Base-by-base conservation (phyloP, 345 rosid genomes). In the Lenwebbia sp. region DNA sequence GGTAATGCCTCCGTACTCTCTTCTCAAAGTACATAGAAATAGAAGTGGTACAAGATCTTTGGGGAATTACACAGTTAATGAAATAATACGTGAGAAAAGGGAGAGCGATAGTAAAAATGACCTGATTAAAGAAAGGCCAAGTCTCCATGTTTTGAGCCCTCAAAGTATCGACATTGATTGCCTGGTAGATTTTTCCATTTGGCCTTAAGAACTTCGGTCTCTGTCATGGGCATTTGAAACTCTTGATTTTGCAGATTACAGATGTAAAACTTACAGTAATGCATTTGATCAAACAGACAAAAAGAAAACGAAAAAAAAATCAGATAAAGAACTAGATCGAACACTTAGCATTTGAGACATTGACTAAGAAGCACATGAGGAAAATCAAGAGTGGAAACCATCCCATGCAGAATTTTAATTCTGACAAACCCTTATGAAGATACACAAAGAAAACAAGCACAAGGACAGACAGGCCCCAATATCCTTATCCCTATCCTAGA, bases 91-190 rank as follows among this genome's bases (percentile, higher is more conserved):
- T 4, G 47, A 70, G 47, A 37, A 37, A 53, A 53, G 84, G 57
- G 47, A 51, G 83, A 83, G 57, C n/a, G 6, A 52, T 17, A 10
- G 33, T 28, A 55, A 54, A 37, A n/a, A 22, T 57, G 84, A 94
- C 99, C 96, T 95, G 97, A 88, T 94, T 94, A 91, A 91, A 97
- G 93, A 95, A 94, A 82, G 98, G 98, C 92, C 93, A 91, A 76
- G 98, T 94, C 88, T 97, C 99, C 98, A 95, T 89, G 86, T 95
- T 95, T 87, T 95, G 98, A 26, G 94, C 98, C 89, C 97, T 91
- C 4, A 97, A 89, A 7, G 95, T 95, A 88, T 95, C 98, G 50
- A 74, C 90, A 84, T 97, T 96, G 90, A 97, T 96, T 85, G 94
- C 97, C 90, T 96, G 98, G 91, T 91, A 97, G 89, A 94, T 97